Conservation (phyloP, 768 basidiomycete species). For the Leucogyrophana mollusca region DNA sequence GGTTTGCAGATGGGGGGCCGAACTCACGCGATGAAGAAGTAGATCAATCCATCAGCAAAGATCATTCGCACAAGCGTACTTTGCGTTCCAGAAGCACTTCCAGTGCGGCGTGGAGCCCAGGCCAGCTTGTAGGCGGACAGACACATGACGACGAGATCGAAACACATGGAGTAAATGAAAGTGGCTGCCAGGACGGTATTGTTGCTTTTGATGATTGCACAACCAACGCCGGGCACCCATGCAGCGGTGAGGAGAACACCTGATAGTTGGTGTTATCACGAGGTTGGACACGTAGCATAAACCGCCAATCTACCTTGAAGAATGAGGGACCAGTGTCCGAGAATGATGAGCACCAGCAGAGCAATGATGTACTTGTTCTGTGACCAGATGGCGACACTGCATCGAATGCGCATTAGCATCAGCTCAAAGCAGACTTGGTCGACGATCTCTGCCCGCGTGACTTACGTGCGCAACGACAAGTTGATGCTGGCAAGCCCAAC, state of each 20-base stretch:
- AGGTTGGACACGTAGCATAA: not conserved
- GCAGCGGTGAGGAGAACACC: slow-evolving; percentile 58
- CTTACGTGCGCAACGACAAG: slow-evolving; percentile 44
- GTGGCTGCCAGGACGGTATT: slow-evolving; percentile 65
- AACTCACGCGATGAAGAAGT: slow-evolving; percentile 71
- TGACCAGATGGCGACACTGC: slow-evolving; percentile 65
- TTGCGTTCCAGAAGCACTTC: slow-evolving; percentile 22
- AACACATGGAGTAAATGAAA: slow-evolving; percentile 77
- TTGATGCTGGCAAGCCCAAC: slow-evolving; percentile 47
- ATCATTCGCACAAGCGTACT: slow-evolving; percentile 61
- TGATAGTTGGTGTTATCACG: slow-evolving; percentile 21
- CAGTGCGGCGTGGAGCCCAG: slow-evolving; percentile 18
- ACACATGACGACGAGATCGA: slow-evolving; percentile 60
- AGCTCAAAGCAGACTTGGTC: not conserved
- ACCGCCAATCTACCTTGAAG: slow-evolving; percentile 48
- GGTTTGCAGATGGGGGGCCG: slow-evolving; percentile 24
- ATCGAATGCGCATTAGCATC: slow-evolving; percentile 6
- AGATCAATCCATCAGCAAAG: slow-evolving; percentile 71
- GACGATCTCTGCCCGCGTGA: too few relatives aligned
- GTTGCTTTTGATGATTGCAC: slow-evolving; percentile 58
- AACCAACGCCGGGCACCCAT: slow-evolving; percentile 50
- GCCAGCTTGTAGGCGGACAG: slow-evolving; percentile 62
- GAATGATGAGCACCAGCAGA: slow-evolving; percentile 49
- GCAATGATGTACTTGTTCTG: slow-evolving; percentile 52
- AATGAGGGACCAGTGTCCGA: slow-evolving; percentile 72